These are phyloP conservation scores for Castanospermum australe DNA, from an alignment of 306 rosid genomes.

Conservation along the genomic window DNA sequence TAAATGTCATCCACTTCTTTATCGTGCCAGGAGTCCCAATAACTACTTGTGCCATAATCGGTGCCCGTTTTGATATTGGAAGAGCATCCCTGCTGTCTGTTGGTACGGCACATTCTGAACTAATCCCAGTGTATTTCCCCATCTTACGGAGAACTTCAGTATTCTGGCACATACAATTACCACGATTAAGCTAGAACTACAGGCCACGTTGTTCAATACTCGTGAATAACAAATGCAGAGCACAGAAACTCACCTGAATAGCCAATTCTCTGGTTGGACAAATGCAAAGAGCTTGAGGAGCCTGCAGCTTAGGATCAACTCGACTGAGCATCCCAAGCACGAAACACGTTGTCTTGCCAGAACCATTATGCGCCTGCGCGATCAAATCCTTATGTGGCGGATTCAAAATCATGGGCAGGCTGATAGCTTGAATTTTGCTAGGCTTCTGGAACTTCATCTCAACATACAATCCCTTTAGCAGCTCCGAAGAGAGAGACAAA, in stretches of 20 bases:
- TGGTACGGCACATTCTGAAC: constrained; percentile 77
- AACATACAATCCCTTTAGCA: constrained; percentile 76
- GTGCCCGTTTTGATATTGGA: constrained; percentile 43
- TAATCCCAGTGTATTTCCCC: constrained; percentile 77
- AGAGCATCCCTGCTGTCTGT: constrained; percentile 45
- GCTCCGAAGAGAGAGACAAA: constrained; percentile 58
- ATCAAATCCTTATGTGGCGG: constrained; percentile 78
- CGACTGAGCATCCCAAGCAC: constrained; percentile 95
- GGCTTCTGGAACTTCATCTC: constrained; percentile 91
- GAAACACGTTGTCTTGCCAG: constrained; percentile 94
- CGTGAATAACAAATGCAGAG: background rate
- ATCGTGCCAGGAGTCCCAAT: constrained; percentile 96
- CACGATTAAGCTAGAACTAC: background rate
- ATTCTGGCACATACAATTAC: constrained; percentile 46
- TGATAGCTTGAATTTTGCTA: constrained; percentile 84
- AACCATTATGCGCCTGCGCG: constrained; percentile 96
- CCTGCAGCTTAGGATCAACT: constrained; percentile 63
- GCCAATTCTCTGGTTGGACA: constrained; percentile 94
- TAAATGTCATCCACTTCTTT: constrained; percentile 58
- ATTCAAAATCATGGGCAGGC: constrained; percentile 82
- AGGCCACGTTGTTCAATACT: background rate
- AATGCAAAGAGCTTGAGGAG: constrained; percentile 88
- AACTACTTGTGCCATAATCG: constrained; percentile 69
- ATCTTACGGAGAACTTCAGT: constrained; percentile 82
- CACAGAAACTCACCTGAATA: constrained; percentile 55